A percentile compares a stretch with the other conserved stretches of the same genome.
phyloP scores from a whole-genome alignment of 2,329 filamentous ascomycete species.

The Magnaporthiopsis incrustans region DNA sequence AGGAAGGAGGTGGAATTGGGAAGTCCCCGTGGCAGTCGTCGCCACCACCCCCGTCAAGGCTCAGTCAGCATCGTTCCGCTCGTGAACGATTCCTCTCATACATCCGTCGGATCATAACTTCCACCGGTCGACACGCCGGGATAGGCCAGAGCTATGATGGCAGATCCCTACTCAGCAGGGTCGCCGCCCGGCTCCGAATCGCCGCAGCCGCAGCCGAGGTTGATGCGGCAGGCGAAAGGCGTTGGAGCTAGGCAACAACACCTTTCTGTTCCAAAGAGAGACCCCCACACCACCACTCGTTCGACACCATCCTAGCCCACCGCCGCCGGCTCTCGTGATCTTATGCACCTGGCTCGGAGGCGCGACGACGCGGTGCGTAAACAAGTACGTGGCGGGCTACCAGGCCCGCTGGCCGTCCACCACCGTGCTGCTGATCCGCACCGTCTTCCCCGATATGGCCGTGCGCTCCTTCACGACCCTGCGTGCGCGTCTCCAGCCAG shows the following conservation, averaged over 20 bases:
- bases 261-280: not conserved
- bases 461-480: constrained; percentile 3
- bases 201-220: not conserved
- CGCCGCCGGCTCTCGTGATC: not conserved
- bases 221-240: not conserved
- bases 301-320: not conserved
- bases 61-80: too few species aligned
- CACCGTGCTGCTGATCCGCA: constrained; percentile 2
- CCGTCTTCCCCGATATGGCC: not conserved
- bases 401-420: not conserved
- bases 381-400: constrained; percentile 1
- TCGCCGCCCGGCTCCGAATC: too few species aligned
- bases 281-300: not conserved
- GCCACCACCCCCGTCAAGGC: too few species aligned
- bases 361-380: too few species aligned
- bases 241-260: constrained; percentile 3
- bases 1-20: too few species aligned
- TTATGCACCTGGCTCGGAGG: not conserved
- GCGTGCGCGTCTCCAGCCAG: constrained; percentile 1
- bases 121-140: too few species aligned
- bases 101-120: too few species aligned
- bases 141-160: not conserved
- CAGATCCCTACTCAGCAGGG: not conserved
- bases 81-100: too few species aligned
- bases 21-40: too few species aligned